Evolutionary conservation across 768 basidiomycete genomes (phyloP), one percentile per base, ranked within the genome.

Genomic region (Coprinopsis sp.): DNA sequence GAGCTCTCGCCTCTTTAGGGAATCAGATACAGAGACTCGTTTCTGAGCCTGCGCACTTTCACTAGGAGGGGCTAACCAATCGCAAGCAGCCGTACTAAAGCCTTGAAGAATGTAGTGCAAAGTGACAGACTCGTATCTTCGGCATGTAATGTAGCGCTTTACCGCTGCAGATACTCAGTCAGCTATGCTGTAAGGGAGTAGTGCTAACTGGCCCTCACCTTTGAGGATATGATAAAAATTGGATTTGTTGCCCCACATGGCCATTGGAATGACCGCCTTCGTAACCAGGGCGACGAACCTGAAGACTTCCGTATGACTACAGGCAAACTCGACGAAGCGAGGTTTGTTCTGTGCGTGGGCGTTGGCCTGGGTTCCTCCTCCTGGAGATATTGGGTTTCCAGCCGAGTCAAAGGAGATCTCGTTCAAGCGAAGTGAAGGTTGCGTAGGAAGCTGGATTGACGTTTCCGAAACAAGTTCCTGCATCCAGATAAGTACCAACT

Each of bases 401-500:
- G 66, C 64, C 0, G 80, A 80, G 44, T 84, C 78, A 22, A 79
- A 51, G 2, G 84, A 82, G 4, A 67, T 58, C 47, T 78, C 34
- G 30, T 68, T 11, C 47, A 60, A 2, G 56, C 59, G 10, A 55
- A 61, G 44, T 2, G 72, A 65, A 1, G 58, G 61, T 54, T 91
- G 87, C 2, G 84, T 78, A 6, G 62, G 68, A 29, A 81, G 52
- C 21, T 77, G 73, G 25, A 77, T 60, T 4, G 81, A 78, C 36
- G 73, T 69, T 60, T 89, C 87, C 0, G 89, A 85, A 67, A 90
- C 77, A 57, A 88, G 68, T 65, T 87, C 87, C 87, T 91, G 54
- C 12, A 37, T 22, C 33, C 31, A 23, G 52, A 42, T 36, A 23
- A n/a, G 30, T 43, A 37, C 12, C 14, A 18, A 10, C 12, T 22